These are phyloP conservation scores for Aspergillus calidoustus DNA, from an alignment of 2,329 filamentous ascomycete genomes.

Conservation along the genomic window DNA sequence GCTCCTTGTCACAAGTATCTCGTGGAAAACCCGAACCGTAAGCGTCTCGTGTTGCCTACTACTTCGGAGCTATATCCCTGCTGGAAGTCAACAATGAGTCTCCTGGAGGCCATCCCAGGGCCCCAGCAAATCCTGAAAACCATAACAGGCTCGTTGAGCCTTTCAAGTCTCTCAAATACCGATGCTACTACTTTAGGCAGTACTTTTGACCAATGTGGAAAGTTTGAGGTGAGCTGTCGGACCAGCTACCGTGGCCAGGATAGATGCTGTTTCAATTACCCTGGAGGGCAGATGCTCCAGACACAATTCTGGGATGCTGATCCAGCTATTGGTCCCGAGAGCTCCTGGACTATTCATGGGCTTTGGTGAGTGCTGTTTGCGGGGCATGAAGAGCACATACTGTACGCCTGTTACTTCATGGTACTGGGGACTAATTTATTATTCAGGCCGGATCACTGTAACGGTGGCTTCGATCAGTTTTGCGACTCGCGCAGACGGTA, in stretches of 20 bases:
- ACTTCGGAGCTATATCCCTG: background rate
- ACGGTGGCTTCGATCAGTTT: slow-evolving; percentile 69
- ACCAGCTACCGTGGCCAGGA: slow-evolving; percentile 65
- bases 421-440: background rate
- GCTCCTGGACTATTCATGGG: slow-evolving; percentile 77
- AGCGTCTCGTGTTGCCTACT: background rate
- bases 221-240: slow-evolving; percentile 62
- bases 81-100: slow-evolving; percentile 1
- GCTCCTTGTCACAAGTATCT: background rate
- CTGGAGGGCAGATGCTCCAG: slow-evolving; percentile 71
- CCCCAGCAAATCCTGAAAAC: slow-evolving; percentile 42
- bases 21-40: background rate
- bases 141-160: slow-evolving; percentile 36
- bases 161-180: slow-evolving; percentile 28
- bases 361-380: slow-evolving; percentile 55
- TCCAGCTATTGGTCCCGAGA: slow-evolving; percentile 66
- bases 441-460: slow-evolving; percentile 67
- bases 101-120: slow-evolving; percentile 35
- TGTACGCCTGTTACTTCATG: background rate
- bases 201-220: slow-evolving; percentile 36
- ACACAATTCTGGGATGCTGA: slow-evolving; percentile 79
- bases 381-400: background rate
- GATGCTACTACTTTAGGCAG: slow-evolving; percentile 14
- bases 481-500: slow-evolving; percentile 68
- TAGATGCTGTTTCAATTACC: slow-evolving; percentile 75